Evolutionary conservation across 1,284 basidiomycete species (phyloP).

Genomic region (Leccinum olivaceoglutinosum): DNA sequence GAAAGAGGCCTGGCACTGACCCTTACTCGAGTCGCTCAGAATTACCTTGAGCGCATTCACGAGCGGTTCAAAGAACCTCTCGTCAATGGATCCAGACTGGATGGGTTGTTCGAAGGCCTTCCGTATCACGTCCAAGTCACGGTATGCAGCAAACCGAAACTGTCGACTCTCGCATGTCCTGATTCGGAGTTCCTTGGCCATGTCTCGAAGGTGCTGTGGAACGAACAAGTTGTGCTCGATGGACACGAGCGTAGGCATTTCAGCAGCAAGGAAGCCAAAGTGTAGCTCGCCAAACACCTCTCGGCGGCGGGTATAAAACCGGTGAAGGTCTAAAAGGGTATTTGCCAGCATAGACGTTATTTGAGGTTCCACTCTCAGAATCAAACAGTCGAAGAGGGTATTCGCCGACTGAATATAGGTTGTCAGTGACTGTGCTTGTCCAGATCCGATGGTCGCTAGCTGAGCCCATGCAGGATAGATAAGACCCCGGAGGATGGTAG

Average conservation of each 20-base stretch:
- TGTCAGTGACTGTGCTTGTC: too few species aligned
- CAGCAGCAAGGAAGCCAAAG: slow-evolving; percentile 55
- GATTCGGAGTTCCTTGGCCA: slow-evolving; percentile 47
- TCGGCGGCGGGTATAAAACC: slow-evolving; percentile 59
- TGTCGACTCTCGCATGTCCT: slow-evolving; percentile 53
- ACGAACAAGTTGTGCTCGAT: slow-evolving; percentile 59
- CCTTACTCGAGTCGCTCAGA: slow-evolving; percentile 46
- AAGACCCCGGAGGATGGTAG: slow-evolving; percentile 59
- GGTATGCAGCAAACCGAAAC: slow-evolving; percentile 67
- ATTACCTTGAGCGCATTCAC: slow-evolving; percentile 59
- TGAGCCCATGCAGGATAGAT: too few species aligned
- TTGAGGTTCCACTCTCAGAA: too few species aligned
- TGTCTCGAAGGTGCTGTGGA: slow-evolving; percentile 41
- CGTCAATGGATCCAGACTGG: slow-evolving; percentile 43
- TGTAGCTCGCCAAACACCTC: slow-evolving; percentile 61
- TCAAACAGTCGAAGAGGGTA: too few species aligned
- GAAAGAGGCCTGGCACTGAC: slow-evolving; percentile 26
- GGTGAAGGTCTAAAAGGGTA: slow-evolving; percentile 48
- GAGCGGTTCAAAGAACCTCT: slow-evolving; percentile 55
- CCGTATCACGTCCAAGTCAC: slow-evolving; percentile 61
- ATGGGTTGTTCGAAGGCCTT: slow-evolving; percentile 62
- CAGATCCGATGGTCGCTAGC: too few species aligned
- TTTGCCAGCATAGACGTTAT: too few species aligned
- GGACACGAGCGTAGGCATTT: slow-evolving; percentile 61
- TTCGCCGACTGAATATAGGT: too few species aligned